Percentiles rank a stretch among this genome's conserved stretches.
These are phyloP conservation scores for Aureobasidium melanogenum DNA, from an alignment of 2,329 filamentous ascomycete species.

Conservation along the genomic window DNA sequence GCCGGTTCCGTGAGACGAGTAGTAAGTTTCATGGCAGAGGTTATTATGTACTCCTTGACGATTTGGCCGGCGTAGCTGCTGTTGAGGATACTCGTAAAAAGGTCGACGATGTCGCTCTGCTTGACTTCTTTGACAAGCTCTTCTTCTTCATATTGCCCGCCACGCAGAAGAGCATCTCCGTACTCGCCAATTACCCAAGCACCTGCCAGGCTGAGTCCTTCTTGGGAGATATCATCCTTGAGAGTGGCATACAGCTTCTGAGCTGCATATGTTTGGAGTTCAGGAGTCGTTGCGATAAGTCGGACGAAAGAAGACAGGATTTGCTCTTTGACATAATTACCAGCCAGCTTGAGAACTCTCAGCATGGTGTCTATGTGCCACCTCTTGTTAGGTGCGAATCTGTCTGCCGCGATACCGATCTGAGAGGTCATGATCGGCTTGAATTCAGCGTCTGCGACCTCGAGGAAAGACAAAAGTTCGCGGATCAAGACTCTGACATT, in stretches of 20 bases:
- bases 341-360: conserved; percentile 82
- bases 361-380: conserved; percentile 99
- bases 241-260: conserved; percentile 87
- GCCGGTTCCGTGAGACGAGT: conserved; percentile 73
- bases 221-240: conserved; percentile 95
- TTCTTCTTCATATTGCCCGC: conserved; percentile 89
- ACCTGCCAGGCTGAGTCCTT: conserved; percentile 84
- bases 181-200: conserved; percentile 98
- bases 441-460: conserved; percentile 97
- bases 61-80: conserved; percentile 90
- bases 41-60: conserved; percentile 92
- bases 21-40: conserved; percentile 87
- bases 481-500: conserved; percentile 91
- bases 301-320: conserved; percentile 95
- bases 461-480: conserved; percentile 87
- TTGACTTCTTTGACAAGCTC: conserved; percentile 76
- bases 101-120: conserved; percentile 81
- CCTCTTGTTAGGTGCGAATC: conserved; percentile 91
- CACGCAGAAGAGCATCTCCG: conserved; percentile 78
- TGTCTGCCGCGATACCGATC: conserved; percentile 92
- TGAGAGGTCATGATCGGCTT: conserved; percentile 98
- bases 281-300: conserved; percentile 85
- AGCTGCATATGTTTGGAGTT: conserved; percentile 91
- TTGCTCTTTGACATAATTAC: conserved; percentile 95
- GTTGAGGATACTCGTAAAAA: conserved; percentile 87